phyloP scores from a whole-genome alignment of 805 yeast genomes.

The Yamadazyma nakazawae region DNA sequence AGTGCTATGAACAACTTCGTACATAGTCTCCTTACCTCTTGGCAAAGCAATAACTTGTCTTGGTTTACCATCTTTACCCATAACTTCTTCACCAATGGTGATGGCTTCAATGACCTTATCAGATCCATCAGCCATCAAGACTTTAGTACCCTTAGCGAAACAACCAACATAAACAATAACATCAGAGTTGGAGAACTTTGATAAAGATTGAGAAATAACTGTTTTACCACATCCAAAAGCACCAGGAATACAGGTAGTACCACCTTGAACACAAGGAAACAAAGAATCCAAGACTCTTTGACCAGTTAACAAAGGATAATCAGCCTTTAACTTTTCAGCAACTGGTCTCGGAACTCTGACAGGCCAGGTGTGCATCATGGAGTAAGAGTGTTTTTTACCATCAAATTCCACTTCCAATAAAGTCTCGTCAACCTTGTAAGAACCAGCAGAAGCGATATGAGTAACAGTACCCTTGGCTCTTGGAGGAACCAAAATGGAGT shows the following conservation, averaged over 20 bases:
- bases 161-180: constrained; percentile 88
- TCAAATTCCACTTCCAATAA: constrained; percentile 92
- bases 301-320: constrained; percentile 94
- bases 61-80: constrained; percentile 43
- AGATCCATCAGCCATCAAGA: constrained; percentile 44
- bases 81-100: constrained; percentile 34
- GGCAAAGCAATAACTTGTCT: constrained; percentile 39
- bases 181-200: constrained; percentile 97
- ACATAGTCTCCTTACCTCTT: constrained; percentile 44
- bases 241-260: constrained; percentile 99
- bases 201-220: constrained; percentile 94
- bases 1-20: constrained; percentile 29
- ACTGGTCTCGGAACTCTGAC: constrained; percentile 99
- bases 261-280: constrained; percentile 99
- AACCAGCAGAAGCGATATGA: constrained; percentile 83
- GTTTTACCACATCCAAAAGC: constrained; percentile 99
- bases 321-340: constrained; percentile 88
- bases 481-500: constrained; percentile 94
- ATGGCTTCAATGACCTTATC: constrained; percentile 31
- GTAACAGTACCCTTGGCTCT: constrained; percentile 97
- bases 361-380: constrained; percentile 99
- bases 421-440: constrained; percentile 86
- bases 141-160: constrained; percentile 37
- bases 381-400: constrained; percentile 73
- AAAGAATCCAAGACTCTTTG: constrained; percentile 97